Percentiles rank a stretch among this genome's conserved stretches.
Evolutionary conservation across 169 alveolate genomes (phyloP).

Genomic region (Plasmodium gaboni): DNA sequence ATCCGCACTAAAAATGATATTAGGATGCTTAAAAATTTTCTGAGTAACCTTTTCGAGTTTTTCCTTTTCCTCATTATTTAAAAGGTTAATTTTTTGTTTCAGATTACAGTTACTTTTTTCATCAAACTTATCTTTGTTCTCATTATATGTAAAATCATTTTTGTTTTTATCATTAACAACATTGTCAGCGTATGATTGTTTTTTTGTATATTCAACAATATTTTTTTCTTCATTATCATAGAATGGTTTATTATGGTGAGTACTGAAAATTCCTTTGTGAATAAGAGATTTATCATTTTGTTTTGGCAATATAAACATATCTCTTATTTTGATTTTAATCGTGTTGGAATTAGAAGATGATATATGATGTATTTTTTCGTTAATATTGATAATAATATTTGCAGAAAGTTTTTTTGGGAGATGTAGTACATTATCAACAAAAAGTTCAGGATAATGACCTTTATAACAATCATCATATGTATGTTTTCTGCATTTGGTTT

Average conservation of each 20-base stretch:
- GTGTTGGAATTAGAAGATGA: conserved; percentile 44
- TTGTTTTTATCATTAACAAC: background rate
- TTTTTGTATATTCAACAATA: background rate
- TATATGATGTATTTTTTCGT: conserved; percentile 57
- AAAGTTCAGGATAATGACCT: conserved; percentile 72
- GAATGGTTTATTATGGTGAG: too few species aligned
- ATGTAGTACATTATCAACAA: conserved; percentile 58
- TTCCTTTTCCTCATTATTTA: conserved; percentile 23
- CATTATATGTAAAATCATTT: background rate
- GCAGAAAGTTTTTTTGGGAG: conserved; percentile 61
- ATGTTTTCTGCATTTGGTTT: background rate
- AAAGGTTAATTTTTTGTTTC: conserved; percentile 18
- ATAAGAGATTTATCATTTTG: conserved; percentile 4
- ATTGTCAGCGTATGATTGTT: background rate
- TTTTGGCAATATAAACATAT: conserved; percentile 36
- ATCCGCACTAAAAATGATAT: conserved; percentile 60
- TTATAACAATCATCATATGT: conserved; percentile 25
- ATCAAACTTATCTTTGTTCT: background rate
- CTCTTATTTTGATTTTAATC: conserved; percentile 47
- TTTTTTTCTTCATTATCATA: background rate
- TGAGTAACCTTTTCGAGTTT: background rate
- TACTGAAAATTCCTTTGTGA: background rate
- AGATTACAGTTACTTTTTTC: background rate
- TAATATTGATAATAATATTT: conserved; percentile 55
- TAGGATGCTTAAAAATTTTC: conserved; percentile 14